phyloP scores from a whole-genome alignment of 805 yeast species.

The Ogataea populi-albae region DNA sequence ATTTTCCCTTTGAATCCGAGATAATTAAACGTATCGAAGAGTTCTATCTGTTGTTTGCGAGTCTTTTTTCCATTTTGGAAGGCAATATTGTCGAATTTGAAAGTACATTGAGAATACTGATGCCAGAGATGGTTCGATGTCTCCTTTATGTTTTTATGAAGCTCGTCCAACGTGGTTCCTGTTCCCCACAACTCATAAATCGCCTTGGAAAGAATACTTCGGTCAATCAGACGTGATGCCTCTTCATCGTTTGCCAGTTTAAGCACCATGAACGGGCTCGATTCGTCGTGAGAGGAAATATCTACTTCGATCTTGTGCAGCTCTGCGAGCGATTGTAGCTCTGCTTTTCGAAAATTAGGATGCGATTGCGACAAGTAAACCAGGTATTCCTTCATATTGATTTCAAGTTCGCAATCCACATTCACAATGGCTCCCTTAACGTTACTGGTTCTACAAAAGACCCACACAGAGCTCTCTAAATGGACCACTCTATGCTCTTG shows the following conservation, averaged over 20 bases:
- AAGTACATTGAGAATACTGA: constrained; percentile 46
- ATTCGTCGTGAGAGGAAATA: constrained; percentile 53
- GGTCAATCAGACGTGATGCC: constrained; percentile 59
- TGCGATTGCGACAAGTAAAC: constrained; percentile 86
- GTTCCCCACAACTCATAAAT: constrained; percentile 85
- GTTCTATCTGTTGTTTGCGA: constrained; percentile 47
- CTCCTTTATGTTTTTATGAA: constrained; percentile 51
- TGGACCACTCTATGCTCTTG: too few relatives aligned
- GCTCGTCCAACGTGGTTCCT: constrained; percentile 51
- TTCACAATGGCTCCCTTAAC: too few relatives aligned
- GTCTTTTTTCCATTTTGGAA: constrained; percentile 65
- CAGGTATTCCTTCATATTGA: constrained; percentile 56
- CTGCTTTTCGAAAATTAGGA: constrained; percentile 74
- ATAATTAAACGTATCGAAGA: constrained; percentile 71
- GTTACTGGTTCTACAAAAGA: too few relatives aligned
- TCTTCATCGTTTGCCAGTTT: constrained; percentile 61
- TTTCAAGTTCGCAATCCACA: too few relatives aligned
- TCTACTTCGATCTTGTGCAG: constrained; percentile 56
- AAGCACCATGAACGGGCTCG: constrained; percentile 69
- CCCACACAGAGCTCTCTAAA: too few relatives aligned
- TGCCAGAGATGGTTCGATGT: constrained; percentile 29
- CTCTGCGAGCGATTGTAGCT: constrained; percentile 79
- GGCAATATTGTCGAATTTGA: constrained; percentile 80
- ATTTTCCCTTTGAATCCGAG: constrained; percentile 76
- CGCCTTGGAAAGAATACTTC: constrained; percentile 70